Evolutionary conservation across 208 protist species (phyloP).

Genomic region (Leptomonas seymouri): DNA sequence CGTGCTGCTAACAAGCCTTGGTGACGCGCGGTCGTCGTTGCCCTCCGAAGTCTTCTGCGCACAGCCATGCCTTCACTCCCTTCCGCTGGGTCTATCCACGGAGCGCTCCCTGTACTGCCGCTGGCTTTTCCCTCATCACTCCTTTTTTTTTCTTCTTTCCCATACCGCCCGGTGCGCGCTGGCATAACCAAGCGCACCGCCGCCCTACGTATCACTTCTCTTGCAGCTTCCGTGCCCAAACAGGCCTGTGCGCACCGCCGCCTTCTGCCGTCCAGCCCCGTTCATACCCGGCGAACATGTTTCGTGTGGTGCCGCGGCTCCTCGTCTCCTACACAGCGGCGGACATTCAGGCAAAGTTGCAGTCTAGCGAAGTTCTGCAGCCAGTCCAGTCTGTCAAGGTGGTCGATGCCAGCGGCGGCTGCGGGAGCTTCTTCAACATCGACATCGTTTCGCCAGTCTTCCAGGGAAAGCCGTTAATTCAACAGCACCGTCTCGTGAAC

Average conservation of each 20-base stretch:
- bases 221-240: too few relatives aligned
- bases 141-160: constrained; percentile 8
- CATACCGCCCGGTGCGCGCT: too few relatives aligned
- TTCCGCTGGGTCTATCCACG: too few relatives aligned
- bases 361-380: constrained; percentile 47
- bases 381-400: constrained; percentile 64
- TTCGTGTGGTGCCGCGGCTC: constrained; percentile 17
- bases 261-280: too few relatives aligned
- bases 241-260: neutral
- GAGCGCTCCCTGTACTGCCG: too few relatives aligned
- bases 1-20: too few relatives aligned
- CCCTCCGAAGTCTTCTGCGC: too few relatives aligned
- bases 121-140: too few relatives aligned
- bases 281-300: constrained; percentile 6
- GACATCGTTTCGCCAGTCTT: constrained; percentile 75
- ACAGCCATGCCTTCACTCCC: too few relatives aligned
- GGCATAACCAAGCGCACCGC: too few relatives aligned
- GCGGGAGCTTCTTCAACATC: constrained; percentile 89
- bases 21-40: too few relatives aligned
- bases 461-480: constrained; percentile 71
- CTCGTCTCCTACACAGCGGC: constrained; percentile 46
- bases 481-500: constrained; percentile 90
- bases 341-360: constrained; percentile 81
- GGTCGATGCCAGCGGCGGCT: constrained; percentile 77
- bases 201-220: too few relatives aligned